Conservation (phyloP, 495 filamentous ascomycete species). For the Podospora pseudoanserina region DNA sequence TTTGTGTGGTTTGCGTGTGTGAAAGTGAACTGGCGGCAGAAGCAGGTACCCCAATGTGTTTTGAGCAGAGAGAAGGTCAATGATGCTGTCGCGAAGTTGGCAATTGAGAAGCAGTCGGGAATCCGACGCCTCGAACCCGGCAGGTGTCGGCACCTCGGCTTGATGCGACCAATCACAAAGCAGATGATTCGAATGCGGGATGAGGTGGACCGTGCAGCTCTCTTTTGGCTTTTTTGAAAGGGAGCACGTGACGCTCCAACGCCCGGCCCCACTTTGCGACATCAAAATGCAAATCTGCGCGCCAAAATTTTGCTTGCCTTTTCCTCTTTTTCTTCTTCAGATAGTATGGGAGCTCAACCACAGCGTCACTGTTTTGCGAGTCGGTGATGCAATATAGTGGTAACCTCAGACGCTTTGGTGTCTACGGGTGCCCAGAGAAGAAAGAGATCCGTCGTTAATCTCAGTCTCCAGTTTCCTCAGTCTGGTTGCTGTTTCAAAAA, state of each 20-base stretch:
- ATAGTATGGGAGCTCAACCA: slow-evolving; percentile 48
- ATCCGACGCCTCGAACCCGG: slow-evolving; percentile 16
- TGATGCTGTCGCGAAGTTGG: slow-evolving; percentile 21
- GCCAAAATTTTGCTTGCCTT: slow-evolving; percentile 19
- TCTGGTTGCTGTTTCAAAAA: slow-evolving; percentile 56
- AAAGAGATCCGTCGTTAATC: slow-evolving; percentile 61
- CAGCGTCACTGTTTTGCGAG: slow-evolving; percentile 33
- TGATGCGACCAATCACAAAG: slow-evolving; percentile 28
- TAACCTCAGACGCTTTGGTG: slow-evolving; percentile 36
- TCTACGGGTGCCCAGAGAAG: slow-evolving; percentile 42
- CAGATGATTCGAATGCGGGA: slow-evolving; percentile 28
- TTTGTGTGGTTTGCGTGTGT: neutral
- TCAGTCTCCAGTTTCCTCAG: slow-evolving; percentile 46
- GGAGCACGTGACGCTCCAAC: slow-evolving; percentile 11
- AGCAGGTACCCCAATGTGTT: neutral
- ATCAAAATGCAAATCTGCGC: neutral
- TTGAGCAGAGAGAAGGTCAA: slow-evolving; percentile 11
- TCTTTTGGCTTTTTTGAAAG: neutral
- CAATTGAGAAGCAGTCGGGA: slow-evolving; percentile 16
- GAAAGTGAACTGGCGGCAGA: neutral
- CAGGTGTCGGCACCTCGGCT: slow-evolving; percentile 34
- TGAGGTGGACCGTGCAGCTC: slow-evolving; percentile 10
- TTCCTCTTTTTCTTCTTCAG: slow-evolving; percentile 42
- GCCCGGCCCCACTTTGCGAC: neutral
- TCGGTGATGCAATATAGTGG: slow-evolving; percentile 35